Evolutionary conservation across 129 eudicot genomes (phyloP).

Genomic region (Calendula officinalis): DNA sequence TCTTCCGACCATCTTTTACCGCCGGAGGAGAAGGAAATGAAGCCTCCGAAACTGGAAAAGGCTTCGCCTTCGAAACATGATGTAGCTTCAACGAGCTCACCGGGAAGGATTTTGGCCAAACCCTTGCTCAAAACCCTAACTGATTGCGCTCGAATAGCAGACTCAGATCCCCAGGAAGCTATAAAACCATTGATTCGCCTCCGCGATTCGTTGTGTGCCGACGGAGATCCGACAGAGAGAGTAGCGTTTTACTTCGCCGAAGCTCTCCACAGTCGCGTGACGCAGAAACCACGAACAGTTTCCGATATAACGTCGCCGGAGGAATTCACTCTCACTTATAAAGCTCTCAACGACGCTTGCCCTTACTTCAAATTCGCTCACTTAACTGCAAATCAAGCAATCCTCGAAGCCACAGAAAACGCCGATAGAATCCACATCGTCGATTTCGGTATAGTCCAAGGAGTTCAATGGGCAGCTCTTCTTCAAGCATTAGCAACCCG

Average conservation of each 20-base stretch:
- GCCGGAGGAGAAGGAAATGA: conserved; percentile 17
- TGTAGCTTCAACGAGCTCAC: conserved; percentile 37
- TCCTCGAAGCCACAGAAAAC: conserved; percentile 73
- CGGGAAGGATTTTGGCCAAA: conserved; percentile 35
- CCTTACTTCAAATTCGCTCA: conserved; percentile 88
- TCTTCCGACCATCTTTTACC: conserved; percentile 14
- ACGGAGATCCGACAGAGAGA: conserved; percentile 76
- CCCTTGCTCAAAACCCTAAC: conserved; percentile 51
- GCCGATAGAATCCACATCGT: conserved; percentile 72
- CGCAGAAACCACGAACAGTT: conserved; percentile 29
- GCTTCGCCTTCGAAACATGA: conserved; percentile 19
- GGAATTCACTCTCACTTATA: conserved; percentile 66
- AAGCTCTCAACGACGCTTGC: conserved; percentile 84
- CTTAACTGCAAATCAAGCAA: conserved; percentile 94
- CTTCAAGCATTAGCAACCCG: conserved; percentile 91
- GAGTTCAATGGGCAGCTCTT: conserved; percentile 95
- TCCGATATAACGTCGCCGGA: conserved; percentile 53
- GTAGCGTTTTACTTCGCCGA: conserved; percentile 75
- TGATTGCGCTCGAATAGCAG: conserved; percentile 55
- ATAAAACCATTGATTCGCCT: conserved; percentile 41
- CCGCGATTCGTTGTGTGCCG: conserved; percentile 45
- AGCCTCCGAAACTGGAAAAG: conserved; percentile 20
- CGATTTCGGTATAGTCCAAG: conserved; percentile 89
- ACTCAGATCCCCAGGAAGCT: conserved; percentile 51
- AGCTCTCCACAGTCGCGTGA: conserved; percentile 52